phyloP scores from a whole-genome alignment of 1,284 basidiomycete species.

The Malassezia arunalokei region DNA sequence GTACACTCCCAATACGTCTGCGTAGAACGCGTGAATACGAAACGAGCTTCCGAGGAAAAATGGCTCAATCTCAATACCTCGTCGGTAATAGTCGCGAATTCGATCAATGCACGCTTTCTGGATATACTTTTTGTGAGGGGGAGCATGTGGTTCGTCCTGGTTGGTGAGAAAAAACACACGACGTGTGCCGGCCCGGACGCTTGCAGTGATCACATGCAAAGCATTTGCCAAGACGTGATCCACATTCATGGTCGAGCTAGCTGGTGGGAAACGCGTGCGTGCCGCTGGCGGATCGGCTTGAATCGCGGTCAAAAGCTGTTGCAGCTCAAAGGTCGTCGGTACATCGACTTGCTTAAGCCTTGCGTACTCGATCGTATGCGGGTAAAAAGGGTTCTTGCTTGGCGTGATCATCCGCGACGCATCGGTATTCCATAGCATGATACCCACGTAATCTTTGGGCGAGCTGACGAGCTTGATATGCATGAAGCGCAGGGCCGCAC shows the following conservation, averaged over 20 bases:
- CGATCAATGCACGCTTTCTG: slow-evolving; percentile 13
- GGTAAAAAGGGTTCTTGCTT: slow-evolving; percentile 1
- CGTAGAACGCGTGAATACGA: slow-evolving; percentile 58
- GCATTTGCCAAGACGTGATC: slow-evolving; percentile 56
- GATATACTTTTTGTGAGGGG: slow-evolving; percentile 2
- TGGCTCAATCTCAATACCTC: slow-evolving; percentile 71
- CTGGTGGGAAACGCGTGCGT: slow-evolving; percentile 28
- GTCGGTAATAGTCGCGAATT: slow-evolving; percentile 53
- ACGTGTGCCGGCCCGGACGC: slow-evolving; percentile 75
- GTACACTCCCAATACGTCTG: slow-evolving; percentile 36
- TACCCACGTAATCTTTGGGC: slow-evolving; percentile 74
- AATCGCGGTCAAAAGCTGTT: slow-evolving; percentile 40
- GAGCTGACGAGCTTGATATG: slow-evolving; percentile 78
- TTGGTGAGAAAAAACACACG: slow-evolving; percentile 87
- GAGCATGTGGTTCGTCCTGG: slow-evolving; percentile 57
- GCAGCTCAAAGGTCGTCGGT: slow-evolving; percentile 48
- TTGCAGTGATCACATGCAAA: slow-evolving; percentile 52
- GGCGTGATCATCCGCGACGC: slow-evolving; percentile 10
- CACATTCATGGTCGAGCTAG: slow-evolving; percentile 51
- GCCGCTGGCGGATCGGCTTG: slow-evolving; percentile 20
- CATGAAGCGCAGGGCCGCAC: slow-evolving; percentile 69
- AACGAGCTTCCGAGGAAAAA: slow-evolving; percentile 70
- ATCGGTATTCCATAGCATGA: slow-evolving; percentile 78
- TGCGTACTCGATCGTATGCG: slow-evolving; percentile 50
- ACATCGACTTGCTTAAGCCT: slow-evolving; percentile 66